Conservation (phyloP, 1,284 basidiomycete genomes). For the Cutaneotrichosporon spelunceum region DNA sequence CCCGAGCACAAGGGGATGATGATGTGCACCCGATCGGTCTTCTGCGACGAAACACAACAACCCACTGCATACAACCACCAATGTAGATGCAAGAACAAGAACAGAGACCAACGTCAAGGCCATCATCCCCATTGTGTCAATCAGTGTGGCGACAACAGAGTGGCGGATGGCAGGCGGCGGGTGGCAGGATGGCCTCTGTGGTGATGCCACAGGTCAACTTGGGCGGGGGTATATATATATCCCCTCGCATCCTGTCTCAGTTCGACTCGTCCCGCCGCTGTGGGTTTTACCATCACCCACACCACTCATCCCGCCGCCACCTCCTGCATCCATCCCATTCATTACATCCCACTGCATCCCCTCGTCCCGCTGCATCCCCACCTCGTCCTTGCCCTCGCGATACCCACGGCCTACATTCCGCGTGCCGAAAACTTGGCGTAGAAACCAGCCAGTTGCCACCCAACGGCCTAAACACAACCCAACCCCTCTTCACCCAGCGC, state of each 20-base stretch:
- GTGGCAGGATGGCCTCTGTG: too few relatives aligned
- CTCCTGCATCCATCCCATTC: constrained; percentile 5
- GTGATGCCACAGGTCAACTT: constrained; percentile 1
- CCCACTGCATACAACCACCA: not conserved
- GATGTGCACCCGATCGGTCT: too few relatives aligned
- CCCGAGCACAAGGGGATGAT: too few relatives aligned
- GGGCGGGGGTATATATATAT: constrained; percentile 17
- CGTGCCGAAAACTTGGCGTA: not conserved
- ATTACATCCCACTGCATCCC: not conserved
- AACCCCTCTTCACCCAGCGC: not conserved
- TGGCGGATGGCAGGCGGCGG: not conserved
- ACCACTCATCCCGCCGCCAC: not conserved
- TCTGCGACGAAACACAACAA: too few relatives aligned
- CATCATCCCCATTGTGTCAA: not conserved
- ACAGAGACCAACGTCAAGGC: not conserved
- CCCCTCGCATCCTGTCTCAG: not conserved
- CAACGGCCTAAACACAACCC: not conserved
- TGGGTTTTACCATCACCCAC: not conserved
- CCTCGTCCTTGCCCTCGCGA: not conserved
- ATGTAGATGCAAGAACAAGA: not conserved
- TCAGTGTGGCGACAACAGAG: not conserved
- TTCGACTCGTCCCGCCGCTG: not conserved
- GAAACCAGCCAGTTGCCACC: constrained; percentile 3
- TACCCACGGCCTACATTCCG: not conserved
- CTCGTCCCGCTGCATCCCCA: not conserved